Percentiles rank a stretch among this genome's conserved stretches.
phyloP scores from a whole-genome alignment of 371 early-diverging fungal species.

The Enterocytospora artemiae region DNA sequence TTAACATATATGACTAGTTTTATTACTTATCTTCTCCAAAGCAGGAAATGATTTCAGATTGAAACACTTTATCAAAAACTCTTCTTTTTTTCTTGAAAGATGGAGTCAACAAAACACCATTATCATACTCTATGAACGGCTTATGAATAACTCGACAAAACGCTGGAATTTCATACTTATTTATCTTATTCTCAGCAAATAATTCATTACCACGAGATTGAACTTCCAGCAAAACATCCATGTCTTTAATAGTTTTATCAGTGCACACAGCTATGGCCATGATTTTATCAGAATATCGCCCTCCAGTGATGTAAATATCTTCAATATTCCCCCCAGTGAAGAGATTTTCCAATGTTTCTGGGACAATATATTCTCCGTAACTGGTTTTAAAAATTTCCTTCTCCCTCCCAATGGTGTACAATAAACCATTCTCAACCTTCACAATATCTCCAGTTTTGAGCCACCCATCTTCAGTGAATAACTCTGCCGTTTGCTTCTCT shows the following conservation, averaged over 20 bases:
- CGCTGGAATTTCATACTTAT: conserved; percentile 55
- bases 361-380: conserved; percentile 89
- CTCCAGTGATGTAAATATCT: conserved; percentile 56
- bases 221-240: conserved; percentile 28
- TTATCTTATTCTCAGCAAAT: conserved; percentile 41
- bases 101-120: conserved; percentile 53
- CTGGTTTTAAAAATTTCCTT: conserved; percentile 92
- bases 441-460: conserved; percentile 80
- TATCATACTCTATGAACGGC: conserved; percentile 38
- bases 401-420: conserved; percentile 77
- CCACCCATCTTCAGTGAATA: conserved; percentile 76
- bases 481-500: conserved; percentile 67
- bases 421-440: conserved; percentile 64
- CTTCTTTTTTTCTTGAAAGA: conserved; percentile 56
- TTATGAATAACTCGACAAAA: conserved; percentile 41
- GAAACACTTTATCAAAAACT: no score
- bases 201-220: conserved; percentile 24
- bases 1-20: no score
- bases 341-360: conserved; percentile 80
- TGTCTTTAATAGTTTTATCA: conserved; percentile 4
- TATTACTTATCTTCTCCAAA: no score
- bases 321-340: conserved; percentile 36
- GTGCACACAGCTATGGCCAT: conserved; percentile 51
- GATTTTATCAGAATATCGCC: conserved; percentile 44
- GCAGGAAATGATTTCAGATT: no score